These are phyloP conservation scores for Guyanaporus albipodus DNA, from an alignment of 768 basidiomycete species.

Conservation along the genomic window DNA sequence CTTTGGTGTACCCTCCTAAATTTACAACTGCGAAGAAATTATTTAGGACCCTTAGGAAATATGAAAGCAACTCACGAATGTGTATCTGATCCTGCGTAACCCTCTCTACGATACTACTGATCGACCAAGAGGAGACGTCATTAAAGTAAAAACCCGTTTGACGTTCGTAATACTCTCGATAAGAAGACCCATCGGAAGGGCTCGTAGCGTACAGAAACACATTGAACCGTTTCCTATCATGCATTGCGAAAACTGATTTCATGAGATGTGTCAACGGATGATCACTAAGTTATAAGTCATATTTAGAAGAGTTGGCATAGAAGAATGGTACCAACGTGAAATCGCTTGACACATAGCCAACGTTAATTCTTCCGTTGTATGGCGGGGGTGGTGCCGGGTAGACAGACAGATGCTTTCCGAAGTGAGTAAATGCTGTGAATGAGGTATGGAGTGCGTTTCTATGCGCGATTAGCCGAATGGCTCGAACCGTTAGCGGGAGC, in stretches of 20 bases:
- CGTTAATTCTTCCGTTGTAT: constrained; percentile 35
- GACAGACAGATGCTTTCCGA: constrained; percentile 25
- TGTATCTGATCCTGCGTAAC: constrained; percentile 44
- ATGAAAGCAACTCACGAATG: constrained; percentile 33
- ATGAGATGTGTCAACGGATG: constrained; percentile 52
- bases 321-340: constrained; percentile 37
- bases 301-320: no score
- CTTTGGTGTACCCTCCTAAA: constrained; percentile 50
- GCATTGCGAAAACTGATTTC: constrained; percentile 46
- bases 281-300: no score
- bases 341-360: constrained; percentile 49
- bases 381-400: constrained; percentile 43
- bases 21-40: constrained; percentile 36
- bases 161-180: constrained; percentile 41
- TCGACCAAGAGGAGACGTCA: constrained; percentile 40
- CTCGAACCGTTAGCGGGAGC: constrained; percentile 39
- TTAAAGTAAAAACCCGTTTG: constrained; percentile 36
- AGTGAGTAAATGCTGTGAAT: constrained; percentile 37
- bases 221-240: constrained; percentile 38
- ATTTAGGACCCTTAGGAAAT: not conserved
- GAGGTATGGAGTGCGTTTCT: constrained; percentile 45
- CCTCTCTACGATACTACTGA: constrained; percentile 34
- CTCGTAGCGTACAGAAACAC: constrained; percentile 48
- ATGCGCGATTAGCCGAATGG: constrained; percentile 44
- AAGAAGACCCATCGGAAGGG: constrained; percentile 42